These are phyloP conservation scores for Pyricularia grisea DNA, from an alignment of 2,329 filamentous ascomycete genomes.

Conservation along the genomic window DNA sequence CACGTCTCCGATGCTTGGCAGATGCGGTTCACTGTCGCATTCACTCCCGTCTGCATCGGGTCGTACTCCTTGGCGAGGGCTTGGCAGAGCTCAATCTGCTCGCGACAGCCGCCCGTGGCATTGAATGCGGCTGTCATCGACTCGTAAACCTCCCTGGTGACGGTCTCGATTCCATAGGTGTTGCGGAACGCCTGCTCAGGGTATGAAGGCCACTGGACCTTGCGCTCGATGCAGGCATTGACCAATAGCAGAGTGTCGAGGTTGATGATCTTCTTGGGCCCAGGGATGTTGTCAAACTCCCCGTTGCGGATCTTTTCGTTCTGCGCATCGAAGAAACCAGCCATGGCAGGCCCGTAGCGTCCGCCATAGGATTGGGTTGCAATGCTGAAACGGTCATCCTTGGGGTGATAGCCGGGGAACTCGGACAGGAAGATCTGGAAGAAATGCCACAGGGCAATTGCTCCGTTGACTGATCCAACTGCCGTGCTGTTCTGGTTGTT, in stretches of 20 bases:
- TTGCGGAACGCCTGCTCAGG: slow-evolving; percentile 52
- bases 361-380: slow-evolving; percentile 65
- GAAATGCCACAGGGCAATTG: slow-evolving; percentile 56
- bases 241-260: slow-evolving; percentile 58
- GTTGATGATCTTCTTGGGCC: slow-evolving; percentile 28
- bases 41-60: slow-evolving; percentile 26
- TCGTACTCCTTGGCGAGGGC: slow-evolving; percentile 28
- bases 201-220: slow-evolving; percentile 49
- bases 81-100: slow-evolving; percentile 43
- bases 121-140: slow-evolving; percentile 36
- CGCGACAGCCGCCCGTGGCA: slow-evolving; percentile 38
- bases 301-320: slow-evolving; percentile 47
- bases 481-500: slow-evolving; percentile 36
- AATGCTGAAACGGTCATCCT: slow-evolving; percentile 44
- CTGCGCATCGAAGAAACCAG: slow-evolving; percentile 48
- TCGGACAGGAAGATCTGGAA: slow-evolving; percentile 49
- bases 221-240: slow-evolving; percentile 60
- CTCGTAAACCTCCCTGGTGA: slow-evolving; percentile 39
- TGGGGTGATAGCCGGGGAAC: slow-evolving; percentile 49
- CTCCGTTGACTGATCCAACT: slow-evolving; percentile 47
- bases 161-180: slow-evolving; percentile 52
- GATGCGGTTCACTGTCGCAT: slow-evolving; percentile 27
- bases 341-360: slow-evolving; percentile 59
- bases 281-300: slow-evolving; percentile 1
- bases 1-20: slow-evolving; percentile 46